Conservation (phyloP, 148 eudicot species). For the Cornus controversa region DNA sequence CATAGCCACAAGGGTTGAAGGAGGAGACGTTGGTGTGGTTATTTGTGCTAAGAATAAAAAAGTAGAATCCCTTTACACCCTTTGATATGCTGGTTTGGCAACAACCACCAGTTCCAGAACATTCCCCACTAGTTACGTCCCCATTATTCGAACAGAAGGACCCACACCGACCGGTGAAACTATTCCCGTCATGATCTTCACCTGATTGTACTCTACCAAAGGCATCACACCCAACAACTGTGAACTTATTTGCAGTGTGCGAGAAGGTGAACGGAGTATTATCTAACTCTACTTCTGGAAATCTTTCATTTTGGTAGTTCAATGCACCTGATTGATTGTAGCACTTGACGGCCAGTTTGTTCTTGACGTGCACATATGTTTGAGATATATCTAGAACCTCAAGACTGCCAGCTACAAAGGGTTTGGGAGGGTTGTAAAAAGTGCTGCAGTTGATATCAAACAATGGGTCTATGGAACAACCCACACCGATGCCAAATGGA, state of each 20-base stretch:
- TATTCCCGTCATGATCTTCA: no score
- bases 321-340: slow-evolving; percentile 7
- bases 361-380: slow-evolving; percentile 15
- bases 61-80: background rate
- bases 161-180: slow-evolving; percentile 21
- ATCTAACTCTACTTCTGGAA: background rate
- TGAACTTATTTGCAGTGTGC: slow-evolving; percentile 32
- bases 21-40: slow-evolving; percentile 11
- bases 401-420: slow-evolving; percentile 10
- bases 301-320: background rate
- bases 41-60: background rate
- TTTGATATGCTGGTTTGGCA: slow-evolving; percentile 36
- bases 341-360: slow-evolving; percentile 16
- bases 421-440: slow-evolving; percentile 27
- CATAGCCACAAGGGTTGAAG: slow-evolving; percentile 21
- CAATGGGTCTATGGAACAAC: slow-evolving; percentile 23
- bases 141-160: slow-evolving; percentile 15
- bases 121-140: slow-evolving; percentile 18
- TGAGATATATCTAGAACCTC: slow-evolving; percentile 20
- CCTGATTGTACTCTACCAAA: no score
- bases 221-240: slow-evolving; percentile 46
- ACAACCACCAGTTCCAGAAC: slow-evolving; percentile 36
- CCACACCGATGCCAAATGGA: slow-evolving; percentile 45
- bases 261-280: slow-evolving; percentile 19
- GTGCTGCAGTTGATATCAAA: slow-evolving; percentile 34